These are phyloP conservation scores for Aphanomyces stellatus DNA, from an alignment of 352 stramenopile genomes.

Conservation along the genomic window DNA sequence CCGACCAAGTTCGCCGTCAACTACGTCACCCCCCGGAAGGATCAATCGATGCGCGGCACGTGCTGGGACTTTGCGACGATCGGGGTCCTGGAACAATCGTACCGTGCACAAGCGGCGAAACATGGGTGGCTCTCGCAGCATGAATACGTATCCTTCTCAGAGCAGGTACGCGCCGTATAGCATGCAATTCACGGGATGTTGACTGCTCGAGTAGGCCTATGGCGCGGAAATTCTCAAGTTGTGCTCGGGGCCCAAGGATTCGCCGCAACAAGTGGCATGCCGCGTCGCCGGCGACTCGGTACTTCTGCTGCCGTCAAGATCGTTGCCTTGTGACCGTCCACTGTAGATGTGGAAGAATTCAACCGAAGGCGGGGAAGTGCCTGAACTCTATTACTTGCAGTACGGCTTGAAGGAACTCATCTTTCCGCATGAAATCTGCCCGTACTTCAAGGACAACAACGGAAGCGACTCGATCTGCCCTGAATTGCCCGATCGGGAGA, in stretches of 20 bases:
- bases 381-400: slow-evolving; percentile 67
- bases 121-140: slow-evolving; percentile 59
- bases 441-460: slow-evolving; percentile 45
- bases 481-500: slow-evolving; percentile 26
- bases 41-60: slow-evolving; percentile 65
- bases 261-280: slow-evolving; percentile 56
- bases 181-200: not conserved
- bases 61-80: slow-evolving; percentile 82
- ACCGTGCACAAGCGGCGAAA: slow-evolving; percentile 49
- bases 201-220: slow-evolving; percentile 33
- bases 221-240: slow-evolving; percentile 60
- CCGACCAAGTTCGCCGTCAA: slow-evolving; percentile 74
- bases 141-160: slow-evolving; percentile 70
- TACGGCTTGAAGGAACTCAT: slow-evolving; percentile 63
- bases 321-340: not conserved
- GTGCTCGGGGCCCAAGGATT: slow-evolving; percentile 51
- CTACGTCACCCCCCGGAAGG: slow-evolving; percentile 63
- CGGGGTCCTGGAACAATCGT: slow-evolving; percentile 68
- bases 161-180: slow-evolving; percentile 45
- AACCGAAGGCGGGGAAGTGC: slow-evolving; percentile 64
- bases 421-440: slow-evolving; percentile 57
- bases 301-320: not conserved
- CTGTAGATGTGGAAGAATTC: slow-evolving; percentile 69
- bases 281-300: slow-evolving; percentile 56
- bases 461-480: slow-evolving; percentile 63